Evolutionary conservation across 2,329 filamentous ascomycete species (phyloP), one percentile per base, ranked within the genome.

Genomic region (Cadophora luteo-olivacea): DNA sequence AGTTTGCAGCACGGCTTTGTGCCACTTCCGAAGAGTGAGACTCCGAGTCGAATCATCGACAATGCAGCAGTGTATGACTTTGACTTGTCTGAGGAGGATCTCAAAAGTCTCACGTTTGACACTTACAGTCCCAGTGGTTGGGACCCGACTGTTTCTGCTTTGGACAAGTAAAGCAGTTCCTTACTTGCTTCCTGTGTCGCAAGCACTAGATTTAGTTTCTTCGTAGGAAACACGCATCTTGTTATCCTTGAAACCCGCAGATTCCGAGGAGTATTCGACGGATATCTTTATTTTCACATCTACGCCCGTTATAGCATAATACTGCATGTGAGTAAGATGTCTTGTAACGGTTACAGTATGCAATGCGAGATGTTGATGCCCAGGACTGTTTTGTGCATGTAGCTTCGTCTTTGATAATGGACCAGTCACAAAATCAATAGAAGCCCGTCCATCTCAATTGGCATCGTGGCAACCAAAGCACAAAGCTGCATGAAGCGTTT

Each of bases 1-100:
- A 92, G 91, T 73, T 79, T 97, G 79, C 92, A 97, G 80, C 94
- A 92, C 81, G 91, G 87, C 4, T 89, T 87, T 78, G 84, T 92
- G 41, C 91, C 91, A 57, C 81, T 94, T 69, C 90, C 91, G 25
- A 94, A 94, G 85, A 92, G 89, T 69, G 90, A 91, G 61, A 91
- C 87, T 4, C 84, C 88, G 0, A 86, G 84, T 36, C 84, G 91
- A 14, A 93, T 94, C 71, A 81, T 83, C 68, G 85, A 89, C 76
- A 94, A 94, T 74, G 79, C 84, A 0, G 80, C 80, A 2, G 69
- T 88, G 14, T 89, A 81, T 74, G 84, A 86, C 73, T 89, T 89
- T 76, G 83, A 87, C 75, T 74, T 89, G 67, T 82, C 82, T 0
- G 78, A 80, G n/a, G 84, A 84, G 55, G 86, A 89, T 68, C 81